A percentile compares a stretch with the other conserved stretches of the same genome.
phyloP scores from a whole-genome alignment of 2,329 filamentous ascomycete species.

The Ciborinia camelliae region DNA sequence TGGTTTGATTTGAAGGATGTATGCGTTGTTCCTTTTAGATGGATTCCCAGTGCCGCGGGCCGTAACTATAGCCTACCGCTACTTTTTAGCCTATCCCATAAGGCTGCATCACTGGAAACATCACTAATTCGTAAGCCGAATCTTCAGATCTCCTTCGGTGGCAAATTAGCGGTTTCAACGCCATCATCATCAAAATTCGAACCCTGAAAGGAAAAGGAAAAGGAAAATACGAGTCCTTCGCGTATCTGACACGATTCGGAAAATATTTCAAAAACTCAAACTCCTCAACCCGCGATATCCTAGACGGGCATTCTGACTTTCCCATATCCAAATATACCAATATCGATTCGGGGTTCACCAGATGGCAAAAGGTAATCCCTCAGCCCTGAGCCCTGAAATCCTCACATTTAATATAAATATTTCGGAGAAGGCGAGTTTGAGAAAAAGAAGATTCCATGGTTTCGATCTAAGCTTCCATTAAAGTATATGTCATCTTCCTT shows the following conservation, averaged over 20 bases:
- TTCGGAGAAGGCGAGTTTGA: not conserved
- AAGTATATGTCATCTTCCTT: not conserved
- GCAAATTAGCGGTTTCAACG: constrained; percentile 7
- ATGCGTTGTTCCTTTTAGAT: not conserved
- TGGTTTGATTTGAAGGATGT: not conserved
- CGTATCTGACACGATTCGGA: not conserved
- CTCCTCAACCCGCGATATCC: not conserved
- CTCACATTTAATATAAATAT: not conserved
- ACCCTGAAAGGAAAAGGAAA: not conserved
- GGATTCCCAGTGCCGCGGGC: not conserved
- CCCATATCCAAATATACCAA: not conserved
- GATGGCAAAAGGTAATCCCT: not conserved
- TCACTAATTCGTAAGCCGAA: not conserved
- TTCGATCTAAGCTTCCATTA: constrained; percentile 8
- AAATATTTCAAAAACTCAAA: not conserved
- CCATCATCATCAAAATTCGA: not conserved
- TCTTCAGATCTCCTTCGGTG: not conserved
- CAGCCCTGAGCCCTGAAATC: not conserved
- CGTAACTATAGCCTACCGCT: not conserved
- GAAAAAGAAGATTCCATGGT: not conserved
- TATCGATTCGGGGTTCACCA: not conserved
- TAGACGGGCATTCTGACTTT: not conserved
- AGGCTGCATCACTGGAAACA: not conserved
- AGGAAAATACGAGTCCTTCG: not conserved
- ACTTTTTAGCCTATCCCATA: not conserved